These are phyloP conservation scores for Paramecium bursaria DNA, from an alignment of 73 alveolate species.

Conservation along the genomic window DNA sequence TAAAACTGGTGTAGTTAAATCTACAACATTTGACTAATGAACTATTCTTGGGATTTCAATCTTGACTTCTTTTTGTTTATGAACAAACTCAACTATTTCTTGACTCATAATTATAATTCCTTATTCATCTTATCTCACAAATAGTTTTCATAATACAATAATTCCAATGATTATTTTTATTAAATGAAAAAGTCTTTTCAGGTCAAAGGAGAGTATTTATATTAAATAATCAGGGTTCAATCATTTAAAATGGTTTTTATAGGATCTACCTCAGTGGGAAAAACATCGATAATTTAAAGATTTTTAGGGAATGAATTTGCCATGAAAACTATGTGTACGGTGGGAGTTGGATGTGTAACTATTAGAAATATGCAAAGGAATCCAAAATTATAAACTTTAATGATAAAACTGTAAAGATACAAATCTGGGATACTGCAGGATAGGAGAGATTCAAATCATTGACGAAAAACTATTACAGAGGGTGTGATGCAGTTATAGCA, in stretches of 20 bases:
- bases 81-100: no score
- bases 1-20: no score
- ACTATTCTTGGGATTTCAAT: no score
- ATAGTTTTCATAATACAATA: no score
- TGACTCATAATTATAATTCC: no score
- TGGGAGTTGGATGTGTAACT: slow-evolving; percentile 34
- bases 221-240: no score
- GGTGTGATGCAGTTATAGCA: slow-evolving; percentile 17
- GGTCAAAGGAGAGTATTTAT: no score
- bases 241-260: not conserved
- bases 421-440: slow-evolving; percentile 66
- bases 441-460: slow-evolving; percentile 33
- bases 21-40: no score
- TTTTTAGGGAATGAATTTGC: slow-evolving; percentile 34
- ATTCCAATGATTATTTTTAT: no score
- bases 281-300: not conserved
- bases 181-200: no score
- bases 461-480: slow-evolving; percentile 33
- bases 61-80: no score
- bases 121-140: no score
- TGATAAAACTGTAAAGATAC: not conserved
- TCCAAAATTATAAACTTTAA: not conserved
- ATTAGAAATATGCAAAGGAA: not conserved
- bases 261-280: slow-evolving; percentile 43
- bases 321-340: slow-evolving; percentile 49